Base-by-base conservation (phyloP, 169 alveolate species). In the Fabrea salina region DNA sequence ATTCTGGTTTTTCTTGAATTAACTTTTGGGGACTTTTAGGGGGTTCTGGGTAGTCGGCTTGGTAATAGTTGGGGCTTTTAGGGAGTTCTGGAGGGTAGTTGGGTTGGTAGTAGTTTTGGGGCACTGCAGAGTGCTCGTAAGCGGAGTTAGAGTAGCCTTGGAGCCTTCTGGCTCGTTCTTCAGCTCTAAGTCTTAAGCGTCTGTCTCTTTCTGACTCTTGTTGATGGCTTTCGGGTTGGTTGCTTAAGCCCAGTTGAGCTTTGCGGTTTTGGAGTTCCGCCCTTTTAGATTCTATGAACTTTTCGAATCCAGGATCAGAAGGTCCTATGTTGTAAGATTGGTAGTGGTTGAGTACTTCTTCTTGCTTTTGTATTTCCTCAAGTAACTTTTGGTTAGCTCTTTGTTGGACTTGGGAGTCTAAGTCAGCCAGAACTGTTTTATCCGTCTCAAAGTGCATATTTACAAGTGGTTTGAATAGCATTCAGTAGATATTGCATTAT, bases 121-220 rank as follows among this genome's bases (percentile, higher is more conserved):
- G n/a, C n/a, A n/a, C n/a, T n/a, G n/a, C n/a, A n/a, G n/a, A n/a
- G n/a, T n/a, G n/a, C n/a, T n/a, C n/a, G 39, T 61, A 61, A 0
- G 49, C 74, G 39, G 54, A 33, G 41, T 19, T 51, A n/a, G 16
- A 47, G 7, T 13, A 11, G n/a, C 74, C 74, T 2, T n/a, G 25
- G 8, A 32, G 11, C 39, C 74, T 61, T 32, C 74, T 16, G n/a
- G 41, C 16, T 16, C 74, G 43, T 4, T 61, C 74, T 13, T 61
- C 74, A 13, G 74, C 41, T 61, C 74, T 27, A 16, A 61, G 49
- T 35, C 74, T 47, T 16, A 61, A 27, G 2, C 74, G 11, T 61
- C 74, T 27, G 25, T 61, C 74, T 33, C 74, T 13, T 35, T 61
- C 74, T n/a, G 41, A 33, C 39, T 61, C 74, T 13, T 54, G 8